Evolutionary conservation across 2,329 filamentous ascomycete genomes (phyloP).

Genomic region (Acephala macrosclerotiorum): DNA sequence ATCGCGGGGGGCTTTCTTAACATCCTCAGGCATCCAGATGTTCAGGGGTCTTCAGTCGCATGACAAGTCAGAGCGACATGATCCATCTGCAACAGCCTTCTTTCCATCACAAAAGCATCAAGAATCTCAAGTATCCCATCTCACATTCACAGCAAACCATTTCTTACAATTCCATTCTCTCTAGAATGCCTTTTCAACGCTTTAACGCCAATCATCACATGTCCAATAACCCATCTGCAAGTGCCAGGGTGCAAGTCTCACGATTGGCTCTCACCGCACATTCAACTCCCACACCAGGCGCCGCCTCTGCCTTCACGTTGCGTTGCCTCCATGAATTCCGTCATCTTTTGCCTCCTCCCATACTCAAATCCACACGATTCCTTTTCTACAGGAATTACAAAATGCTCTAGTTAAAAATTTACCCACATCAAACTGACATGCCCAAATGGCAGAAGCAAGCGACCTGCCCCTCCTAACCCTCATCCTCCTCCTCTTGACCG

Average conservation of each 20-base stretch:
- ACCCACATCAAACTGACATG: constrained; percentile 14
- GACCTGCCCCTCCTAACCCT: constrained; percentile 47
- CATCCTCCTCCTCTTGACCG: constrained; percentile 64
- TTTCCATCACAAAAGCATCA: not conserved
- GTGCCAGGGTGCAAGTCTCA: not conserved
- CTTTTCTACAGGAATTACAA: constrained; percentile 31
- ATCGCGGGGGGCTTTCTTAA: not conserved
- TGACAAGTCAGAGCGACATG: constrained; percentile 4
- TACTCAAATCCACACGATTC: constrained; percentile 11
- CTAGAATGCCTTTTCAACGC: not conserved
- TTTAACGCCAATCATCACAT: constrained; percentile 1
- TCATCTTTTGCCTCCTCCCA: constrained; percentile 9
- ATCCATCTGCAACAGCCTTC: not conserved
- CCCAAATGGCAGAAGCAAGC: constrained; percentile 37
- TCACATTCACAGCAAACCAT: constrained; percentile 4
- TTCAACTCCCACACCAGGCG: constrained; percentile 1
- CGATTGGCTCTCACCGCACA: constrained; percentile 11
- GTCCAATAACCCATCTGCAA: constrained; percentile 2
- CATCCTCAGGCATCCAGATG: not conserved
- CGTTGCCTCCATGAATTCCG: not conserved
- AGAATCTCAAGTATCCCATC: not conserved
- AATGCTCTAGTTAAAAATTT: constrained; percentile 12
- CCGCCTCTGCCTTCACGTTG: not conserved
- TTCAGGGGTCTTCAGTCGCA: not conserved
- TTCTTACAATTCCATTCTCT: not conserved